Percentiles rank a stretch among this genome's conserved stretches.
Conservation (phyloP, 129 eudicot species). For the Heracleum sosnowskyi region DNA sequence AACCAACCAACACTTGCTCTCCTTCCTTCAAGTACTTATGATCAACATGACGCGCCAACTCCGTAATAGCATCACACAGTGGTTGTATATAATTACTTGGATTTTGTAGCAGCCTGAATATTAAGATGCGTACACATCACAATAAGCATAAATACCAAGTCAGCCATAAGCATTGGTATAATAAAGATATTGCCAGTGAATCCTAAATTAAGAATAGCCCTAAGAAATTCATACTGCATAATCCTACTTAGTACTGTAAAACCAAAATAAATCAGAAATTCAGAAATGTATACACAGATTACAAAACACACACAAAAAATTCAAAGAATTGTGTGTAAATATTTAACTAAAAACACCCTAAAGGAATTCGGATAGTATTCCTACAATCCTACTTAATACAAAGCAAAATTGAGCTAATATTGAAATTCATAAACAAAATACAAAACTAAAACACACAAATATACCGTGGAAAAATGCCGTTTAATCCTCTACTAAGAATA, state of each 20-base stretch:
- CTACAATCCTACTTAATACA: neutral
- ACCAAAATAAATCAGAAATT: too few relatives aligned
- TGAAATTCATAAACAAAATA: neutral
- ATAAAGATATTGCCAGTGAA: neutral
- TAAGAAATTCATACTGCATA: neutral
- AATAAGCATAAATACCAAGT: neutral
- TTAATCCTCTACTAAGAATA: neutral
- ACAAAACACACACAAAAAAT: too few relatives aligned
- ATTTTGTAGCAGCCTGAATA: constrained; percentile 55
- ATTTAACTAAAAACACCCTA: neutral
- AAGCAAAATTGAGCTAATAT: neutral
- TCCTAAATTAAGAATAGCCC: neutral
- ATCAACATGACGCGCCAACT: constrained; percentile 50
- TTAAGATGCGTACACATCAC: neutral
- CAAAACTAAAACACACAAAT: neutral
- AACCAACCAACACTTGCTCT: constrained; percentile 78
- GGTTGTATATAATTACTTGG: constrained; percentile 87
- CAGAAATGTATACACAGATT: neutral
- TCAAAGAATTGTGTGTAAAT: too few relatives aligned
- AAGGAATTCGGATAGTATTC: neutral
- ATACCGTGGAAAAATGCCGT: neutral
- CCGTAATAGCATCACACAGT: constrained; percentile 71
- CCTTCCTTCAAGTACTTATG: constrained; percentile 89
- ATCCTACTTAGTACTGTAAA: neutral
- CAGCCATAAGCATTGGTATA: neutral